phyloP scores from a whole-genome alignment of 192 early-diverging fungal genomes.

The Backusella circina region DNA sequence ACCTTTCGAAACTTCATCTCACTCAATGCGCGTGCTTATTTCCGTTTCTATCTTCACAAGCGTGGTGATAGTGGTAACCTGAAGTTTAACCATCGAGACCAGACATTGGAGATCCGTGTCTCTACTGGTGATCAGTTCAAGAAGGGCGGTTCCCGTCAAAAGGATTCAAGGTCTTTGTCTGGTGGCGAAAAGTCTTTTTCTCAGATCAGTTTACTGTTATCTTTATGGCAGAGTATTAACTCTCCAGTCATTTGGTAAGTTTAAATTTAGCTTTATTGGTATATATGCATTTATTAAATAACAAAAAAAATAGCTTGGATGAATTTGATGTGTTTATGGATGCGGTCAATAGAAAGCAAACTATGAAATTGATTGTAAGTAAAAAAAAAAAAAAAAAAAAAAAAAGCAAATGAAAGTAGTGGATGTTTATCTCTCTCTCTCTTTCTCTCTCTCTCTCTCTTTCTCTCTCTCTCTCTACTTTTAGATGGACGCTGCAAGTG shows the following conservation, averaged over 20 bases:
- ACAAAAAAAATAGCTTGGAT: conserved; percentile 58
- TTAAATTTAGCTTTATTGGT: background rate
- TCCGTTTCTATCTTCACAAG: conserved; percentile 66
- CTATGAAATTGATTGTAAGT: conserved; percentile 79
- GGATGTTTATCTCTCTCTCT: no score
- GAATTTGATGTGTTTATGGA: conserved; percentile 99
- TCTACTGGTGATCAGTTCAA: conserved; percentile 38
- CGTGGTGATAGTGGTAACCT: conserved; percentile 84
- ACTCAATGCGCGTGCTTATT: conserved; percentile 67
- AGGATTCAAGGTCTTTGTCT: conserved; percentile 89
- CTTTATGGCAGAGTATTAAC: conserved; percentile 91
- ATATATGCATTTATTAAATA: no score
- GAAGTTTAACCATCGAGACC: conserved; percentile 65
- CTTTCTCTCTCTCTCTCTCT: background rate
- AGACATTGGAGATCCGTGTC: conserved; percentile 55
- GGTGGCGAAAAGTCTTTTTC: conserved; percentile 98
- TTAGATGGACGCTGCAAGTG: conserved; percentile 73
- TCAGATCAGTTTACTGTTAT: conserved; percentile 87
- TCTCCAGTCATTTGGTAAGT: conserved; percentile 81
- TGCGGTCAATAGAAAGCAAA: conserved; percentile 87
- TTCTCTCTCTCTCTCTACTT: background rate
- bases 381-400: background rate
- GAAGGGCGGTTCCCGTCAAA: conserved; percentile 48
- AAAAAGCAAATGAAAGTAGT: no score
- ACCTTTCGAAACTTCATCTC: conserved; percentile 75